These are phyloP conservation scores for Psilocybe tampanensis DNA, from an alignment of 768 basidiomycete species.

Conservation along the genomic window DNA sequence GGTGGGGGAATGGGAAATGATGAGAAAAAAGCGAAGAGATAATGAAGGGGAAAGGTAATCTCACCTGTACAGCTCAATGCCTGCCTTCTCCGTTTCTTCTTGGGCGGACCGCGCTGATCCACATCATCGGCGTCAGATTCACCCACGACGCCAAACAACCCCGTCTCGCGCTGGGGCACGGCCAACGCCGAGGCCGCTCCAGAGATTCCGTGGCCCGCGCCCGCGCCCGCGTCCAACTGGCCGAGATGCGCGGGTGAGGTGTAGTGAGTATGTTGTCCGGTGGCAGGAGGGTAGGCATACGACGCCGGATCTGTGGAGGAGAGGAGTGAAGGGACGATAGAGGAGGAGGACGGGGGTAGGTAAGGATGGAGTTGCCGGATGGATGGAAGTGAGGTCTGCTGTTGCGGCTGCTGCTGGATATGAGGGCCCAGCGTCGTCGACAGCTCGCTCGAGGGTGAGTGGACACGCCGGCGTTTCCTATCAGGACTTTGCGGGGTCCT, in stretches of 20 bases:
- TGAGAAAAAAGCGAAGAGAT: too few species aligned
- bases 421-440: conserved; percentile 20
- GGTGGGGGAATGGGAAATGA: neutral
- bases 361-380: conserved; percentile 72
- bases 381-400: conserved; percentile 54
- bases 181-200: too few species aligned
- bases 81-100: conserved; percentile 83
- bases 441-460: conserved; percentile 21
- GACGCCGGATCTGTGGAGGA: conserved; percentile 11
- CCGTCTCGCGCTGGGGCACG: conserved; percentile 29
- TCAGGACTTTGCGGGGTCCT: conserved; percentile 26
- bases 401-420: conserved; percentile 22
- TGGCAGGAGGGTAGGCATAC: conserved; percentile 14
- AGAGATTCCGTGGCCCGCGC: conserved; percentile 9
- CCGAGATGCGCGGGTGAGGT: conserved; percentile 8
- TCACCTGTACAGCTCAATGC: conserved; percentile 87
- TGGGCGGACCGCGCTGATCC: conserved; percentile 60
- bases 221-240: conserved; percentile 11
- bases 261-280: conserved; percentile 1
- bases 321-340: conserved; percentile 26
- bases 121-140: conserved; percentile 64
- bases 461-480: conserved; percentile 24
- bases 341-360: conserved; percentile 48
- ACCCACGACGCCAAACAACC: conserved; percentile 32
- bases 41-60: conserved; percentile 30